Percentiles rank a stretch among this genome's conserved stretches.
Conservation (phyloP, 2,329 filamentous ascomycete species). For the Fusarium dimerum region DNA sequence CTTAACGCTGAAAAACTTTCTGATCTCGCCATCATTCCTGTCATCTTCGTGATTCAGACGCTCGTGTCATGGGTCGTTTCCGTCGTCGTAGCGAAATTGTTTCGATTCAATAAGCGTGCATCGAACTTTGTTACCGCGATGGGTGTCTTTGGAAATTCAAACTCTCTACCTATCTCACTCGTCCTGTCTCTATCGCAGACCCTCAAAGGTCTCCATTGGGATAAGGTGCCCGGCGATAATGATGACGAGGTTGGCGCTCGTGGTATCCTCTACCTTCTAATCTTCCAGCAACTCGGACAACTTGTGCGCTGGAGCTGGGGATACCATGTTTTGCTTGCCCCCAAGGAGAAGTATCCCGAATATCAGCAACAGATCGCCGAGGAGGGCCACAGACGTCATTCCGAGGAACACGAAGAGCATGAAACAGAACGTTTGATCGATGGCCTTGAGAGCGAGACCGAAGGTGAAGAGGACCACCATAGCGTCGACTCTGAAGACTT, state of each 20-base stretch:
- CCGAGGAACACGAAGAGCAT: conserved; percentile 43
- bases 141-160: conserved; percentile 97
- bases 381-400: conserved; percentile 60
- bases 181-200: conserved; percentile 94
- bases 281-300: conserved; percentile 97
- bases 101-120: conserved; percentile 80
- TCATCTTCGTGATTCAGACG: conserved; percentile 89
- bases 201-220: conserved; percentile 89
- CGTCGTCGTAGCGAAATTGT: conserved; percentile 68
- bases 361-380: conserved; percentile 57
- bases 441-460: conserved; percentile 38
- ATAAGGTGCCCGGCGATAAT: conserved; percentile 85
- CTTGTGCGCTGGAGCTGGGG: conserved; percentile 98
- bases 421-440: conserved; percentile 48
- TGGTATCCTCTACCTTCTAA: conserved; percentile 91
- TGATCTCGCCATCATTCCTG: conserved; percentile 91
- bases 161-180: conserved; percentile 94
- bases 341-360: conserved; percentile 71
- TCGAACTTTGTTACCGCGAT: conserved; percentile 96
- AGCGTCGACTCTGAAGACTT: conserved; percentile 50
- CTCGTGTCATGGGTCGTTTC: conserved; percentile 82
- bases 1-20: conserved; percentile 86
- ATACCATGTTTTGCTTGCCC: conserved; percentile 90
- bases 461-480: conserved; percentile 38
- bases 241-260: conserved; percentile 92